These are phyloP conservation scores for Scolecobasidium constrictum DNA, from an alignment of 2,329 filamentous ascomycete species.

Conservation along the genomic window DNA sequence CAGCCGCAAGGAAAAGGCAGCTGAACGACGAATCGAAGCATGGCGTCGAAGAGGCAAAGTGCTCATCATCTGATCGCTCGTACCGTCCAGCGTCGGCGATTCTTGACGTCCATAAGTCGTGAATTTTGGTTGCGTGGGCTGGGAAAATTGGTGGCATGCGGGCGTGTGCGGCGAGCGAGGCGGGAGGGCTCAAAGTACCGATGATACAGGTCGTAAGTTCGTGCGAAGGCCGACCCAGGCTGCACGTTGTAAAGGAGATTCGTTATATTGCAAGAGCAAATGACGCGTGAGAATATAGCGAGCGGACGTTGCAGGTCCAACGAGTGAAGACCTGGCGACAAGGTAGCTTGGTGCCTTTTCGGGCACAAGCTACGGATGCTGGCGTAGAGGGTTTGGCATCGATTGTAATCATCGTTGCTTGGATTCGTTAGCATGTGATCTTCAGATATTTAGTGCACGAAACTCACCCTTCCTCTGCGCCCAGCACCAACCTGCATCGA, in stretches of 20 bases:
- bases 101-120: neutral
- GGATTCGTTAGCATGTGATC: neutral
- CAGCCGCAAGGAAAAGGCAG: neutral
- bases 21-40: neutral
- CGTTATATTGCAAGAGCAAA: neutral
- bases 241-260: neutral
- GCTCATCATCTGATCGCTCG: too few relatives aligned
- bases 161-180: neutral
- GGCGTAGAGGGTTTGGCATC: neutral
- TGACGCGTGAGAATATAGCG: neutral
- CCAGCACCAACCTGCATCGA: conserved; percentile 9
- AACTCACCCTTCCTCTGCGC: conserved; percentile 10
- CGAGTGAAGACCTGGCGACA: neutral
- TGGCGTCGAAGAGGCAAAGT: too few relatives aligned
- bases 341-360: neutral
- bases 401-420: neutral
- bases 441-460: neutral
- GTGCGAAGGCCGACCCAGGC: neutral
- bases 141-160: too few relatives aligned
- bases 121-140: neutral
- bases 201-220: neutral
- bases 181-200: neutral
- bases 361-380: neutral
- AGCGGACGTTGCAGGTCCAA: neutral
- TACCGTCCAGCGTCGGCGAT: neutral